A percentile compares a stretch with the other conserved stretches of the same genome.
Evolutionary conservation across 805 yeast genomes (phyloP).

Genomic region (Hanseniaspora meyeri): DNA sequence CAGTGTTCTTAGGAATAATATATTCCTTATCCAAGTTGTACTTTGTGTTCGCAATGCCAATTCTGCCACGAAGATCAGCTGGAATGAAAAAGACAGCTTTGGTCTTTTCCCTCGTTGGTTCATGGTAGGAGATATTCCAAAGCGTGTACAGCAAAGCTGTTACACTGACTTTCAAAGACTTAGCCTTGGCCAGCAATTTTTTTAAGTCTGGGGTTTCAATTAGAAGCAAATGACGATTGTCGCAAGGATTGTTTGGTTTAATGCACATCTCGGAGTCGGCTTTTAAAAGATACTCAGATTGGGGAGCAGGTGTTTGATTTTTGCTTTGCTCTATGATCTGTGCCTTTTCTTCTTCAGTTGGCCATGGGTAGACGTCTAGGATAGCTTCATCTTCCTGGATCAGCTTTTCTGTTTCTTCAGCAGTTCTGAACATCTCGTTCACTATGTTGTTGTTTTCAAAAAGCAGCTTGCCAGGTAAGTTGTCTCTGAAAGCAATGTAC

Average conservation of each 20-base stretch:
- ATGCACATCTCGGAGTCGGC: neutral
- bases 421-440: neutral
- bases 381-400: neutral
- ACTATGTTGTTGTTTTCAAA: neutral
- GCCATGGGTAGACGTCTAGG: neutral
- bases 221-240: neutral
- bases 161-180: neutral
- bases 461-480: neutral
- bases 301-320: neutral
- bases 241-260: neutral
- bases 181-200: neutral
- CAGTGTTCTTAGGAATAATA: neutral
- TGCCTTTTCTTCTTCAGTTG: neutral
- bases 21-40: neutral
- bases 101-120: neutral
- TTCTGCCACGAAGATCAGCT: slow-evolving; percentile 7
- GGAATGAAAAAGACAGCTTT: neutral
- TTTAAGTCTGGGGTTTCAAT: neutral
- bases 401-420: neutral
- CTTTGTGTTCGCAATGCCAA: neutral
- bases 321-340: neutral
- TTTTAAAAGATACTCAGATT: neutral
- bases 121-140: neutral
- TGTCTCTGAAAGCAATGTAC: neutral
- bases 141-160: neutral